Evolutionary conservation across 192 early-diverging fungal species (phyloP), one percentile per base, ranked within the genome.

Genomic region (Linderina pennispora): DNA sequence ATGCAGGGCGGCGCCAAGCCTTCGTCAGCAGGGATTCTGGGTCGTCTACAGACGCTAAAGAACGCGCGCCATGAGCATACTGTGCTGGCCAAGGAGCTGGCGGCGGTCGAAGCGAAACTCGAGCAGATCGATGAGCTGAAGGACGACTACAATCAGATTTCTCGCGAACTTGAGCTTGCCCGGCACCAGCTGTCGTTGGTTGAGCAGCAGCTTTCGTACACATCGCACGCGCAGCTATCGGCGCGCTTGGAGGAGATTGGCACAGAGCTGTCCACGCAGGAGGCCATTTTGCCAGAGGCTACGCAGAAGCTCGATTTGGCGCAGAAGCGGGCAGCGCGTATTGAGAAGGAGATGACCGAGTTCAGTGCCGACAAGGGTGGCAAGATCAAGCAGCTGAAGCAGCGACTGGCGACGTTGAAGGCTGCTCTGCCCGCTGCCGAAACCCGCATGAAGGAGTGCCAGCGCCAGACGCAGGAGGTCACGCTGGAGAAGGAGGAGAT

Each of bases 1-100:
- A 78, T 99, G 48, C 85, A 91, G 11, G 97, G 97, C 45, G 97
- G 97, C 2, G 86, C 92, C 5, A 82, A 79, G 50, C 78, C 90
- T 3, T 70, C 63, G 8, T 83, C 83, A 5, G 64, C 76, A 0
- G 90, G 90, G 2, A 68, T 90, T 20, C 76, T 99, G 0, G 53
- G 79, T 3, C 81, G 87, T 31, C 36, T 99, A 20, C 84, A 93
- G 52, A 66, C 79, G 13, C 64, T 93, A 9, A 81, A 84, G 37
- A 70, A 60, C n/a, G 66, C 88, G 11, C 68, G 79, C 16, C 16
- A 52, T 14, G 61, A 86, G 43, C 45, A 84, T 35, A 43, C 71
- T 3, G 31, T 60, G 13, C 74, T 80, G 26, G 55, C 75, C 39
- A 53, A 73, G 14, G 55, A 69, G 5, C 59, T 91, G 6, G 63